These are phyloP conservation scores for Sugiyamaella smithiae DNA, from an alignment of 805 yeast genomes.

Conservation along the genomic window DNA sequence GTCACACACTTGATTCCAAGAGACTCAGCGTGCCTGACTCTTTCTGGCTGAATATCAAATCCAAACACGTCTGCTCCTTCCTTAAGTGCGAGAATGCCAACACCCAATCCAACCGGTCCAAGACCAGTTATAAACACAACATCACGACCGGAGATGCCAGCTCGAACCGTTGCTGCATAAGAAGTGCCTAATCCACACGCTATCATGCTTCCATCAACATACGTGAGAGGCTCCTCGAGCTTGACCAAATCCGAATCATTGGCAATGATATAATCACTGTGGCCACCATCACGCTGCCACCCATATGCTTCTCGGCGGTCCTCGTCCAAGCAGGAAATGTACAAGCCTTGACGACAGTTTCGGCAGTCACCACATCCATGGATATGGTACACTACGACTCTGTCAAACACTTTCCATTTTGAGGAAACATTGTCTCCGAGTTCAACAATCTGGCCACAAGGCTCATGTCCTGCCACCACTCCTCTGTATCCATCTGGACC, in stretches of 20 bases:
- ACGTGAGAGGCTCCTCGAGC: slow-evolving; percentile 14
- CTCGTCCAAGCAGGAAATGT: slow-evolving; percentile 12
- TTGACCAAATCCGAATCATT: slow-evolving; percentile 13
- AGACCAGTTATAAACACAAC: slow-evolving; percentile 18
- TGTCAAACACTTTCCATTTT: slow-evolving; percentile 15
- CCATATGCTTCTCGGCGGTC: slow-evolving; percentile 16
- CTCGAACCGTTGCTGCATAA: slow-evolving; percentile 18
- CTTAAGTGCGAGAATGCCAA: slow-evolving; percentile 15
- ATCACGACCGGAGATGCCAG: slow-evolving; percentile 19
- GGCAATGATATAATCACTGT: slow-evolving; percentile 15
- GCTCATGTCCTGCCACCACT: slow-evolving; percentile 20
- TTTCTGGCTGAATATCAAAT: slow-evolving; percentile 12
- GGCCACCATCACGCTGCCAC: slow-evolving; percentile 19
- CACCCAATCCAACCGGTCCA: slow-evolving; percentile 20
- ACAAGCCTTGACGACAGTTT: slow-evolving; percentile 16
- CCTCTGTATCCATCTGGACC: slow-evolving; percentile 19
- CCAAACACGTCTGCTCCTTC: slow-evolving; percentile 19
- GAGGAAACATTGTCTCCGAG: slow-evolving; percentile 13
- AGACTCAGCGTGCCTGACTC: slow-evolving; percentile 10
- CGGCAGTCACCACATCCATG: slow-evolving; percentile 19
- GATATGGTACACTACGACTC: slow-evolving; percentile 18
- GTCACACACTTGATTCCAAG: slow-evolving; percentile 13
- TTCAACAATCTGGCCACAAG: slow-evolving; percentile 16
- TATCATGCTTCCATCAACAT: slow-evolving; percentile 18
- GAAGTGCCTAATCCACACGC: slow-evolving; percentile 19